Evolutionary conservation across 2,329 filamentous ascomycete genomes (phyloP), one percentile per base, ranked within the genome.

Genomic region (Atkinsonella texensis): DNA sequence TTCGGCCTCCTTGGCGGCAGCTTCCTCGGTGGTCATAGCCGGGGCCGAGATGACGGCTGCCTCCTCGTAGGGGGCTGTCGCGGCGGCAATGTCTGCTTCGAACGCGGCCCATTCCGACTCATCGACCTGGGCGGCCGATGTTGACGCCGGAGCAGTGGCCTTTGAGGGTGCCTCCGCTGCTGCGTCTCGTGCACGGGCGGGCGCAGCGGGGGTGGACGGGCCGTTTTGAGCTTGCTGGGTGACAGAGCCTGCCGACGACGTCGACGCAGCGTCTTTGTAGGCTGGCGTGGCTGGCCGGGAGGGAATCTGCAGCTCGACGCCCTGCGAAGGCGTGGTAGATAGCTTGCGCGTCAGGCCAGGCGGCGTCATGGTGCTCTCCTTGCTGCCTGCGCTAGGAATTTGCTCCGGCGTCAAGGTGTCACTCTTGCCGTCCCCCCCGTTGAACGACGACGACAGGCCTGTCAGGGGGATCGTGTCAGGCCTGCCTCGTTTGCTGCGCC

Each of bases 41-140:
- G 83, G 81, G 0, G 84, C 85, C 1, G 77, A 82, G 56, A 89
- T 87, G 2, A 81, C 79, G 7, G 79, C 81, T 53, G 77, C 74
- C 42, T 67, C 62, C 20, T 64, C 60, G 55, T 67, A 67, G 2
- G 68, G 60, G 2, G 61, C 62, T 31, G 64, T 58, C 23, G 71
- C 63, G 32, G 70, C 68, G 17, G 81, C 84, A 51, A 95, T 82
- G 50, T 95, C 87, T 2, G 86, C 85, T 64, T 95, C 85, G 63
- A 95, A 94, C 9, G 87, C 87, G 2, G 87, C 85, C 86, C 87
- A 93, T 67, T 93, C 87, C 50, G 84, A 80, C 61, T 95, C 87
- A 63, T 90, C 81, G 9, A 74, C 69, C 8, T 63, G 56, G 17
- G 57, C 53, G 42, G 58, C 50, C 17, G 55, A 46, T 28, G 58